phyloP scores from a whole-genome alignment of 768 basidiomycete genomes.

The Dentipellis fragilis region DNA sequence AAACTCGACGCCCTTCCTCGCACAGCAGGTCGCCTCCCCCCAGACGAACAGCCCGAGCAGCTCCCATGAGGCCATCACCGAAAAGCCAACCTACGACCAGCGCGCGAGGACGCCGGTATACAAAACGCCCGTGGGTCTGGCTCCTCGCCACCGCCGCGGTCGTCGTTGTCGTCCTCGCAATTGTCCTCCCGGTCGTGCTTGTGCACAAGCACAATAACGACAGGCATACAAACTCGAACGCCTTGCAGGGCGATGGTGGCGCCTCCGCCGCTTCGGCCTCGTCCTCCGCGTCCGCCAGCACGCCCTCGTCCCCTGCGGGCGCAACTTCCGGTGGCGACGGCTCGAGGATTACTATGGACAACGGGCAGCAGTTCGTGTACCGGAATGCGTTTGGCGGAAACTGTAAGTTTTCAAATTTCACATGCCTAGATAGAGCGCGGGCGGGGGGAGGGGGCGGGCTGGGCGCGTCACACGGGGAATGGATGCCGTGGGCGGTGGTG shows the following conservation, averaged over 20 bases:
- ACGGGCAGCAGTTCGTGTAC: slow-evolving; percentile 35
- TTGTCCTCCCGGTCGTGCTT: slow-evolving; percentile 7
- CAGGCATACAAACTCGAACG: background rate
- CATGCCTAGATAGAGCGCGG: background rate
- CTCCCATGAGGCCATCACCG: background rate
- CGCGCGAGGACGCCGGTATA: background rate
- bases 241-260: background rate
- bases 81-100: background rate
- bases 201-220: background rate
- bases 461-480: background rate
- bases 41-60: background rate
- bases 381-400: slow-evolving; percentile 35
- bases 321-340: slow-evolving; percentile 11
- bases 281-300: background rate
- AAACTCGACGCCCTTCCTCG: background rate
- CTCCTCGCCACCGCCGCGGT: background rate
- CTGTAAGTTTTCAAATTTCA: slow-evolving; percentile 19
- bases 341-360: slow-evolving; percentile 24
- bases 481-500: background rate
- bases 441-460: too few relatives aligned
- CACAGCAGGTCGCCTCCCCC: background rate
- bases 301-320: background rate
- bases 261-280: background rate
- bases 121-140: background rate
- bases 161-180: slow-evolving; percentile 1